Evolutionary conservation across 139 green algal genomes (phyloP).

Genomic region (Volvox reticuliferus): DNA sequence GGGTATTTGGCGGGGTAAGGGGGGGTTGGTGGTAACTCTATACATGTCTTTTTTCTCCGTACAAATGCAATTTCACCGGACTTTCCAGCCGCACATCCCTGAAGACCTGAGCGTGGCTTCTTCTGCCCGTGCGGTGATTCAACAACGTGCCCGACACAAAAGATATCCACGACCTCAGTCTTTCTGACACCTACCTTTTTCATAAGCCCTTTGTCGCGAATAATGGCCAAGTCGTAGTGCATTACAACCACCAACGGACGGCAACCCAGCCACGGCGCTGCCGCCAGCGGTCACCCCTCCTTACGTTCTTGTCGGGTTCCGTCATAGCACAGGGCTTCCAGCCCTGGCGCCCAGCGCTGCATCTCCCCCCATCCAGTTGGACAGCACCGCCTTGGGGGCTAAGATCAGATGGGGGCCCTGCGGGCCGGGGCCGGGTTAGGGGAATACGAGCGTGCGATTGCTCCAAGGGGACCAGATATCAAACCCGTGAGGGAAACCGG

Average conservation of each 20-base stretch:
- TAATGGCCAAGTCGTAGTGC: constrained; percentile 78
- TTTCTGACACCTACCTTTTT: constrained; percentile 58
- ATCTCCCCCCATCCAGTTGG: constrained; percentile 94
- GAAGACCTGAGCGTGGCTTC: too few species aligned
- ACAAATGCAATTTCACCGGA: too few species aligned
- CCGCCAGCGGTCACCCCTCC: background rate
- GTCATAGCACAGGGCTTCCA: constrained; percentile 72
- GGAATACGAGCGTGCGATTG: too few species aligned
- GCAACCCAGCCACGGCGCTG: constrained; percentile 55
- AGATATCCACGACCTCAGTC: too few species aligned
- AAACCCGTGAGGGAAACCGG: too few species aligned
- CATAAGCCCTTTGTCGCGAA: constrained; percentile 79
- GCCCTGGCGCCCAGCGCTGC: constrained; percentile 69
- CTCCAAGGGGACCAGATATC: too few species aligned
- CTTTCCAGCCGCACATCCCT: too few species aligned
- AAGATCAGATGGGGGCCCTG: constrained; percentile 80
- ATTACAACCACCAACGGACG: constrained; percentile 69
- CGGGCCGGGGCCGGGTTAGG: background rate
- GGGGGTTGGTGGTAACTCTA: too few species aligned
- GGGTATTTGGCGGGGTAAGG: too few species aligned
- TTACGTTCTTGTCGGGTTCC: constrained; percentile 36
- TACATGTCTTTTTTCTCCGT: too few species aligned
- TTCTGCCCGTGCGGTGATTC: too few species aligned
- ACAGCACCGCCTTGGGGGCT: constrained; percentile 78
- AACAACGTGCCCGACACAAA: too few species aligned